Conservation (phyloP, 1,139 yeast genomes). For the Geotrichum klebahnii region DNA sequence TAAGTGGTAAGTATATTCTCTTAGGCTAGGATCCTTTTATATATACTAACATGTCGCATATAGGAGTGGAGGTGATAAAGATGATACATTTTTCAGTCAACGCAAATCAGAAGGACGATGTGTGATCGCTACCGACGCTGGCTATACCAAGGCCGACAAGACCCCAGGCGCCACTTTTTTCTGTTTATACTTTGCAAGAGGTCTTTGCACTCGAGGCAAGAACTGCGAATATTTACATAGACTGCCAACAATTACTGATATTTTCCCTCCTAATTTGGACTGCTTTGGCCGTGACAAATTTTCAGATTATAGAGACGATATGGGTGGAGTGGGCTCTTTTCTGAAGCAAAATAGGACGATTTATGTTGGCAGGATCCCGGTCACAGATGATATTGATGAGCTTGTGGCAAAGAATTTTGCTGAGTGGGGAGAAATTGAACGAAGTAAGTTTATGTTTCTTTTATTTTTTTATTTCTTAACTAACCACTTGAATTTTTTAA, state of each 20-base stretch:
- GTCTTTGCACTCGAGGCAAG: slow-evolving; percentile 75
- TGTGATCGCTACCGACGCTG: slow-evolving; percentile 60
- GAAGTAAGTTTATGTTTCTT: slow-evolving; percentile 26
- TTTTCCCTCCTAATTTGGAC: slow-evolving; percentile 62
- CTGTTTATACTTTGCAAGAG: slow-evolving; percentile 84
- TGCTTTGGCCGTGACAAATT: slow-evolving; percentile 92
- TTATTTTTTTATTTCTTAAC: background rate
- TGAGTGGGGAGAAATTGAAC: slow-evolving; percentile 76
- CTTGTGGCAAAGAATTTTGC: slow-evolving; percentile 52
- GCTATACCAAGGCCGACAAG: slow-evolving; percentile 66
- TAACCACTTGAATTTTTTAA: background rate
- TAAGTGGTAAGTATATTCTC: slow-evolving; percentile 50
- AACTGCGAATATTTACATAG: slow-evolving; percentile 76
- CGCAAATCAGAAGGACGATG: slow-evolving; percentile 54
- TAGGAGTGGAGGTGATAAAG: slow-evolving; percentile 41
- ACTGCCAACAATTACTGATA: slow-evolving; percentile 54
- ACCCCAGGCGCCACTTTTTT: slow-evolving; percentile 47
- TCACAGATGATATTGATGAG: slow-evolving; percentile 41
- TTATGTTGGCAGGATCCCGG: slow-evolving; percentile 63
- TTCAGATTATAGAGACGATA: slow-evolving; percentile 79
- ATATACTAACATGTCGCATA: background rate
- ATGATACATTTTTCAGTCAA: slow-evolving; percentile 38
- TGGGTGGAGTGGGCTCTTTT: slow-evolving; percentile 93
- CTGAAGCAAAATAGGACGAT: slow-evolving; percentile 64
- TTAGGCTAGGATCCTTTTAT: too few species aligned